Evolutionary conservation across 495 filamentous ascomycete genomes (phyloP), one percentile per base, ranked within the genome.

Genomic region (Penicillium flavigenum): DNA sequence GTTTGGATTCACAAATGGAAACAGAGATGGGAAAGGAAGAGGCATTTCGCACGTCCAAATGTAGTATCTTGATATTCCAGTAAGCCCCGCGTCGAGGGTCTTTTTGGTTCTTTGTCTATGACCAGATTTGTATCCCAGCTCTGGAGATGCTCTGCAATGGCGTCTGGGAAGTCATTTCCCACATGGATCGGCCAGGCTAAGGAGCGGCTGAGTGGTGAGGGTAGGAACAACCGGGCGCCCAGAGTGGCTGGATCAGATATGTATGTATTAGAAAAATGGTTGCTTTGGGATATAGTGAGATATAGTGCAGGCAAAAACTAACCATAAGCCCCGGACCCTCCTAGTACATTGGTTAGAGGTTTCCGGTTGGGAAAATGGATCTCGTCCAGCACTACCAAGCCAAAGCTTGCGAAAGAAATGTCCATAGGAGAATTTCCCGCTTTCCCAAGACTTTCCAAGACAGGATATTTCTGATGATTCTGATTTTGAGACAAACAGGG

Each of bases 161-260:
- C 58, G 1, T 67, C 22, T 0, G 90, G 89, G 58, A 96, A 95
- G 72, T 96, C 92, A 42, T 78, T 79, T 42, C 92, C 92, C 53
- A 80, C 78, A 67, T 96, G 90, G 41, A 96, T 80, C 54, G 93
- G 85, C 89, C 90, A 94, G 49, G 88, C 89, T 14, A 95, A 74
- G 29, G 84, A 80, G 24, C 16, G 42, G 48, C 61, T 70, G 4
- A 19, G 27, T 34, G 60, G 61, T 31, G 57, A 42, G 10, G 57
- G 52, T 16, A 59, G 55, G 47, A 73, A 69, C 19, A 76, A 51
- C 34, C 65, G 60, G 12, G 71, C 70, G 36, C 74, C 73, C 8
- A 76, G 58, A 7, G 67, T 73, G 39, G 72, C 73, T 71, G 47
- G 11, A 48, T 24, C 3, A 8, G 26, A 17, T 47, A 50, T 44